Base-by-base conservation (phyloP, 192 early-diverging fungal genomes). In the Coemansia sp. region DNA sequence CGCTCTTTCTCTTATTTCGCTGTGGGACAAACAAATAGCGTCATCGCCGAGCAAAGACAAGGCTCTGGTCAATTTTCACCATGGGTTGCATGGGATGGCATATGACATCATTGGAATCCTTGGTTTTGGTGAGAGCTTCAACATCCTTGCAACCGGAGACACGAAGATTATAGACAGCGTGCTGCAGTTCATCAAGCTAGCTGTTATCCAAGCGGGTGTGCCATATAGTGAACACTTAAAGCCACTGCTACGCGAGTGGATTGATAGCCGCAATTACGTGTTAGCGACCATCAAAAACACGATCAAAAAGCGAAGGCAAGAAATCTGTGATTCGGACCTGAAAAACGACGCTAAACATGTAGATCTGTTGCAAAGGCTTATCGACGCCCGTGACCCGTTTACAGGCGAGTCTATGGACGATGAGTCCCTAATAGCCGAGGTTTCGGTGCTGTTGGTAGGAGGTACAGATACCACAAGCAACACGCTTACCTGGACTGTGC, bases 401-500 rank as follows among this genome's bases (percentile, higher is more conserved):
- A 78, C 84, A 8, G 76, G 73, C 21, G 33, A 66, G 52, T 35
- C 36, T 1, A 41, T 85, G 4, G 48, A 67, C 34, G 46, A 20
- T 3, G 41, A 26, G 2, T 21, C 53, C 4, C 35, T 83, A 60
- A 55, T 60, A 0, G 39, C 69, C 6, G 80, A 85, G 46, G 10
- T 39, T 7, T 39, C 38, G 38, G 5, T 39, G 38, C 5, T 39
- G 38, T 10, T 39, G 5, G 5, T 73, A 0, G 79, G 73, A 0
- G 84, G 84, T 26, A 78, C 78, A 16, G 84, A 83, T 20, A 85
- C 84, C 0, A 70, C 74, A 26, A 80, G 76, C 73, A 78, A 73
- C 56, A 78, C 79, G 23, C 46, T 82, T n/a, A 41, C 65, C 9
- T 85, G 68, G 70, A 66, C 73, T 6, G 10, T 76, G 0, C 75